phyloP scores from a whole-genome alignment of 768 basidiomycete genomes.

The Dentipellis fragilis region DNA sequence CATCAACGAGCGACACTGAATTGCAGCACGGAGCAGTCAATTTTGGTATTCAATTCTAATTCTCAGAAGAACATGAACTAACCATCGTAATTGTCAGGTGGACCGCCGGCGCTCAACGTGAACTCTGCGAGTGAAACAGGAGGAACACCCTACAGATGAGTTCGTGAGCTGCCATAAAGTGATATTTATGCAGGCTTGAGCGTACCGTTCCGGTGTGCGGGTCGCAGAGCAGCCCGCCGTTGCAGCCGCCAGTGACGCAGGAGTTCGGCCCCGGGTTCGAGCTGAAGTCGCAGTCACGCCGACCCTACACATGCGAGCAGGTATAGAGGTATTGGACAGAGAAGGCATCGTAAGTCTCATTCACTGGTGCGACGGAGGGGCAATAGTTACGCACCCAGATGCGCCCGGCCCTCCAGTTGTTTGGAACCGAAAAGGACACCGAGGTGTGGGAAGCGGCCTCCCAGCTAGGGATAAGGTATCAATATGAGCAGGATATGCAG shows the following conservation, averaged over 20 bases:
- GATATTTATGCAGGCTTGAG: background rate
- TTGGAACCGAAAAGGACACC: slow-evolving; percentile 13
- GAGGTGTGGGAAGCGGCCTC: slow-evolving; percentile 11
- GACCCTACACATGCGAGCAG: slow-evolving; percentile 6
- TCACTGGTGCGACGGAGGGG: background rate
- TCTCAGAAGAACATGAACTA: no score
- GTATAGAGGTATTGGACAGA: no score
- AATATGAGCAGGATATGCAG: background rate
- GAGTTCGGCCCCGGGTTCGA: slow-evolving; percentile 10
- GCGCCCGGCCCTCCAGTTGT: slow-evolving; percentile 17
- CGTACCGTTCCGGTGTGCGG: slow-evolving; percentile 14
- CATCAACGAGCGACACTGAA: slow-evolving; percentile 55
- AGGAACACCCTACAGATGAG: slow-evolving; percentile 40
- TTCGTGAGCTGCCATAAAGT: background rate
- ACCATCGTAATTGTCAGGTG: slow-evolving; percentile 54
- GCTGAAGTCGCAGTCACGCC: slow-evolving; percentile 17
- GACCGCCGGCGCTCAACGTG: slow-evolving; percentile 37
- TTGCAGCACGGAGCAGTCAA: no score
- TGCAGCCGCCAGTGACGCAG: slow-evolving; percentile 19
- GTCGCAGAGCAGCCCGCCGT: slow-evolving; percentile 19
- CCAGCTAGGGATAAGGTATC: slow-evolving; percentile 6
- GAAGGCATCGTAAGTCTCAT: background rate
- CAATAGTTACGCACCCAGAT: slow-evolving; percentile 14
- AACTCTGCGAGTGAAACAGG: slow-evolving; percentile 64
- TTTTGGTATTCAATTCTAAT: no score